Percentiles rank a stretch among this genome's conserved stretches.
Evolutionary conservation across 1,284 basidiomycete species (phyloP).

Genomic region (Ceratobasidium sp.): DNA sequence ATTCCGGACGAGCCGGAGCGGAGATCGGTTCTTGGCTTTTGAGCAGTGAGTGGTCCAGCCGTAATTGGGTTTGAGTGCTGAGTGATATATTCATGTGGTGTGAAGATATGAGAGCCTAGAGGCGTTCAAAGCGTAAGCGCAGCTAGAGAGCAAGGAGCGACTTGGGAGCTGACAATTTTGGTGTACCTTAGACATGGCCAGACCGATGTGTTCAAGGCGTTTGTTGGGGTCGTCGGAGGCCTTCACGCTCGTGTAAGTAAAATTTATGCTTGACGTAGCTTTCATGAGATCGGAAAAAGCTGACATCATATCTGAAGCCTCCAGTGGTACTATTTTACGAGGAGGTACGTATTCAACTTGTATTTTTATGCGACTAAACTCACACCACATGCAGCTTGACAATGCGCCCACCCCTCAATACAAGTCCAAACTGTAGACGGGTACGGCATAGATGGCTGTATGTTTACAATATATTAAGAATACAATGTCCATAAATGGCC

Average conservation of each 20-base stretch:
- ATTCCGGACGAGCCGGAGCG: conserved; percentile 40
- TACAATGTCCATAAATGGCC: background rate
- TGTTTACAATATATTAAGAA: background rate
- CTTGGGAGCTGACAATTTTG: background rate
- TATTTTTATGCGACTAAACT: background rate
- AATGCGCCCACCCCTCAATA: conserved; percentile 25
- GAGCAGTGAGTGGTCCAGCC: conserved; percentile 33
- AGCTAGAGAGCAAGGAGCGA: background rate
- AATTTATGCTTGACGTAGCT: background rate
- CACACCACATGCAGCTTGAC: background rate
- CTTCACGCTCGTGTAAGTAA: conserved; percentile 32
- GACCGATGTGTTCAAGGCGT: conserved; percentile 45
- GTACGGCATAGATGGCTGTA: background rate
- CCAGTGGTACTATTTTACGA: conserved; percentile 42
- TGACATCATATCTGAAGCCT: conserved; percentile 1
- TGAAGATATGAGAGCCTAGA: conserved; percentile 33
- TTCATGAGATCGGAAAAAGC: too few species aligned
- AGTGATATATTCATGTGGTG: background rate
- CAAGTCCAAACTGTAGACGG: conserved; percentile 20
- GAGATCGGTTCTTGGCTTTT: conserved; percentile 38
- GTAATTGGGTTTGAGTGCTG: too few species aligned
- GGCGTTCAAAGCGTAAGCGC: conserved; percentile 33
- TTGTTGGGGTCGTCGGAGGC: conserved; percentile 30
- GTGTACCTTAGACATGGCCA: conserved; percentile 2
- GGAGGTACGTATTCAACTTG: conserved; percentile 23